Base-by-base conservation (phyloP, 2,329 filamentous ascomycete genomes). In the Paracoccidioides brasiliensis region DNA sequence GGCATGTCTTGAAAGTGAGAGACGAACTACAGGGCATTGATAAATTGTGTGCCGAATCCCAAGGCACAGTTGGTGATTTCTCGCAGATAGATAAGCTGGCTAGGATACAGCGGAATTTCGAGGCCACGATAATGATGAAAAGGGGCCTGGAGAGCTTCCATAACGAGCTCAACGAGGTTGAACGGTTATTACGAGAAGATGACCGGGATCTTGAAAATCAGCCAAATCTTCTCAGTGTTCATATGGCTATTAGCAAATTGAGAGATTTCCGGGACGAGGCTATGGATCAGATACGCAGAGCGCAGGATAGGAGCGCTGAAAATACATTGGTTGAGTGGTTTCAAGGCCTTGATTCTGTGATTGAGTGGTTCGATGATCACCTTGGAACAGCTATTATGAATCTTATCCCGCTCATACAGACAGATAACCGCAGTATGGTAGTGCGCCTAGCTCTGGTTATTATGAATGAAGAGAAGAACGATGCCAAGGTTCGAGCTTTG, bases 11-110 rank as follows among this genome's bases (percentile, higher is more conserved):
- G 67, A 82, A 86, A 64, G 96, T 96, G 73, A 95, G 95, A 72
- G 91, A 97, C 62, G 93, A 98, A 75, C 93, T 98, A 82, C 90
- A 94, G 78, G 94, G 91, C 74, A 97, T 98, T 66, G 93, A 98
- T 76, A 90, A 88, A 74, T 81, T 98, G 61, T 98, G 93, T 75
- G 90, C 90, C 60, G 94, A 98, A 73, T 90, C 90, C 55, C 91
- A 97, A 76, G 89, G 88, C 69, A 96, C 96, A 83, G 95, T 98
- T 66, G 84, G 87, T 66, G 93, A 98, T 76, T 97, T 98, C 72
- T 91, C 91, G 55, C 88, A 95, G 72, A 93, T 94, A 62, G 74
- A 76, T 55, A 69, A 71, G 53, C 61, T 76, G 49, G 73, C 73
- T 5, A 66, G 70, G 59, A 70, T 76, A 38, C 93, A 98, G 73